Conservation (phyloP, 2,329 filamentous ascomycete species). For the Neonectria faginata region DNA sequence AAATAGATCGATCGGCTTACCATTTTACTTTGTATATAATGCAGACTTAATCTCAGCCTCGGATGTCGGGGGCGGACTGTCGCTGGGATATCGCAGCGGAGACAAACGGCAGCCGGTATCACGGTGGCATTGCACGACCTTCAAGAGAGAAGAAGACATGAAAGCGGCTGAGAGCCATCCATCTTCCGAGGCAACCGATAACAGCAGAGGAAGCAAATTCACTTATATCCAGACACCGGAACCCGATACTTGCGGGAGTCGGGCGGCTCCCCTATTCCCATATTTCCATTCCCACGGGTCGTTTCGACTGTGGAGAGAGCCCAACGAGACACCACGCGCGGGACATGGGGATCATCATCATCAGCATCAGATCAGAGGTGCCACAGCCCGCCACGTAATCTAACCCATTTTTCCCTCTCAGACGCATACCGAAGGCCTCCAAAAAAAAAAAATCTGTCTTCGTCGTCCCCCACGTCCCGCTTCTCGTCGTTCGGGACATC, state of each 20-base stretch:
- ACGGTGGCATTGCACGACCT: no score
- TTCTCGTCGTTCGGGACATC: neutral
- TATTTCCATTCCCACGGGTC: neutral
- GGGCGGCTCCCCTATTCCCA: neutral
- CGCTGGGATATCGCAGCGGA: neutral
- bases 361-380: neutral
- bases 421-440: neutral
- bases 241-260: neutral
- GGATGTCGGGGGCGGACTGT: neutral
- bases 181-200: no score
- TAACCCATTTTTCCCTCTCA: neutral
- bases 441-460: neutral
- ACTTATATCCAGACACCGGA: neutral
- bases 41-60: neutral
- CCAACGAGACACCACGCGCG: neutral
- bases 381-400: neutral
- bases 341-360: neutral
- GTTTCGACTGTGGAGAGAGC: neutral
- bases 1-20: no score
- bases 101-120: neutral
- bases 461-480: neutral
- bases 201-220: no score
- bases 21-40: neutral
- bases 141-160: no score
- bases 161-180: no score